Evolutionary conservation across 2,329 filamentous ascomycete species (phyloP), one percentile per base, ranked within the genome.

Genomic region (Aspergillus phoenicis): DNA sequence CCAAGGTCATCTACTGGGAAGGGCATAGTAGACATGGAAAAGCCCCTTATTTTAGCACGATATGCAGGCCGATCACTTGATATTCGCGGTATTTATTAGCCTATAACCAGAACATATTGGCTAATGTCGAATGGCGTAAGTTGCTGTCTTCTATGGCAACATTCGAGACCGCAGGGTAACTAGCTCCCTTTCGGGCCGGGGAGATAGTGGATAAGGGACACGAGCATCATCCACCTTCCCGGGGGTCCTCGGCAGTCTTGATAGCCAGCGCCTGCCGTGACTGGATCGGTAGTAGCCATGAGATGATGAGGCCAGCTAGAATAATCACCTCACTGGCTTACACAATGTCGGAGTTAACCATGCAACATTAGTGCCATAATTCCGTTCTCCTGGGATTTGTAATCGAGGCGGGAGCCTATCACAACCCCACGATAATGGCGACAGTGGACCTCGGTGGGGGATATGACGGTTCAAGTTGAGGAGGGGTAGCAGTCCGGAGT

Each of bases 361-460:
- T 53, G 17, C 15, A 39, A 38, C 11, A 17, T 20, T 7, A 13
- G 8, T 54, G n/a, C 43, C 36, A 33, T 45, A 15, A 45, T 26
- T 17, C 24, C 17, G 24, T 11, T 5, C 17, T 4, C 8, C 24
- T 45, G 20, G 39, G 13, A 56, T 56, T 56, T 56, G 53, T 47
- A 56, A 56, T 36, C 48, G 33, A 13, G 26, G 48, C 15, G 28
- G 48, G 24, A 24, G 22, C 62, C 62, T 64, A 64, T 62, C 53
- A 62, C 26, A 33, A 13, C 57, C 41, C 17, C 54, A 57, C 43
- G 57, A 62, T 49, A 58, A 49, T 57, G 28, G 45, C 26, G 33
- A 51, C 48, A 52, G 62, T 64, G 62, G 62, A 52, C 26, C 59
- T 13, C 30, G n/a, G 62, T 60, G 53, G 60, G 49, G 61, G 59